Base-by-base conservation (phyloP, 371 early-diverging fungal genomes). In the Ecytonucleospora hepatopenaei region DNA sequence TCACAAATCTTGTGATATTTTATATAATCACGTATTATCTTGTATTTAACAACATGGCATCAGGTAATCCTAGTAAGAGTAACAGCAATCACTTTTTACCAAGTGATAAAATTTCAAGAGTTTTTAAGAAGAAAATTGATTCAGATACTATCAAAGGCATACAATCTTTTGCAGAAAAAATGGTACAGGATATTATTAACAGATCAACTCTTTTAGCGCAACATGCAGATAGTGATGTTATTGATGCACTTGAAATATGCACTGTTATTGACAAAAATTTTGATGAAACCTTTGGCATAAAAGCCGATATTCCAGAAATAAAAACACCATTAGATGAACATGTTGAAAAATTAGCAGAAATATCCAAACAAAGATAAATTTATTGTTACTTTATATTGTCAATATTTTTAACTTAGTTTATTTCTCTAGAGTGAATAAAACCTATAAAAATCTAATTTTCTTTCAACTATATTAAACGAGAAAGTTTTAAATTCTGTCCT, bases 251-350 rank as follows among this genome's bases (percentile, higher is more conserved):
- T 4, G 81, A 80, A 30, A 65, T 80, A 31, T 57, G 64, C n/a
- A 69, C 73, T 71, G 64, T 76, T 8, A 60, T 77, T 16, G 81
- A 80, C 68, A 78, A 74, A 55, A 78, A 80, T 51, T 80, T 78
- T 71, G 81, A 78, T 58, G 72, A 71, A 53, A 62, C 70, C 17
- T 76, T 80, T 71, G 73, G 72, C 16, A 27, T 34, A 21, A 47
- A 69, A 46, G 59, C 34, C 24, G 60, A 65, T 23, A 32, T 54
- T n/a, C 33, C 34, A 3, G 32, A 32, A 16, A 70, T 34, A 2
- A 54, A 31, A 1, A 1, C 26, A 23, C 66, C 71, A 32, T 61
- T 47, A 15, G 46, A 59, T 34, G 68, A 74, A 24, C 71, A 74
- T 53, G 32, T 70, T 21, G 70, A 62, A 35, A 66, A 60, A 51